Percentiles rank a stretch among this genome's conserved stretches.
phyloP scores from a whole-genome alignment of 345 rosid species.

The Microcos paniculata region DNA sequence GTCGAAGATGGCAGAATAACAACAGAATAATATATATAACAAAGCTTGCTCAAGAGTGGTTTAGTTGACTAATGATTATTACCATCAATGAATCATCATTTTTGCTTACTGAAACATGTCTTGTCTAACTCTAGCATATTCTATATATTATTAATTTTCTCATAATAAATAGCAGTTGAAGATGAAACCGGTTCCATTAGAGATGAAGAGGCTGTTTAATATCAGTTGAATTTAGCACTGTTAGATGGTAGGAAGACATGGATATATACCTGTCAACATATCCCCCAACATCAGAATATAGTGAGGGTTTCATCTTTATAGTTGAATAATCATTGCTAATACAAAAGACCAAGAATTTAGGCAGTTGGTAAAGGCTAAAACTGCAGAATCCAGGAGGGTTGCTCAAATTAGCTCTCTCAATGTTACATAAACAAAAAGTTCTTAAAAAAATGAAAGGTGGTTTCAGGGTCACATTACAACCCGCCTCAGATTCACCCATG shows the following conservation, averaged over 20 bases:
- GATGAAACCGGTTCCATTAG: neutral
- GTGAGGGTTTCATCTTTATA: neutral
- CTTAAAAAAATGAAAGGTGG: neutral
- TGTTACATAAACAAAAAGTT: neutral
- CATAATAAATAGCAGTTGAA: neutral
- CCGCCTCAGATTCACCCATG: neutral
- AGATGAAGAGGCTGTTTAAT: neutral
- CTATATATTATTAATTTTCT: neutral
- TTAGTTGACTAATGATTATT: slow-evolving; percentile 5
- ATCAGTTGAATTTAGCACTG: neutral
- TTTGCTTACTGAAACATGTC: neutral
- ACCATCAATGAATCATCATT: neutral
- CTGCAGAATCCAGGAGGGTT: neutral
- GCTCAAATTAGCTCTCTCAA: neutral
- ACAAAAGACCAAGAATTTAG: neutral
- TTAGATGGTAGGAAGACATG: slow-evolving; percentile 5
- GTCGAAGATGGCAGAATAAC: neutral
- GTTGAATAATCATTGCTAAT: neutral
- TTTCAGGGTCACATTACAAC: neutral
- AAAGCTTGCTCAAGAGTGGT: neutral
- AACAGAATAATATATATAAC: neutral
- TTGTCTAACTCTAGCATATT: neutral
- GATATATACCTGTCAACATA: neutral
- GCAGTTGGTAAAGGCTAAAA: neutral
- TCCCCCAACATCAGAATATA: neutral